Evolutionary conservation across 2,329 filamentous ascomycete species (phyloP).

Genomic region (Aspergillus novoparasiticus): DNA sequence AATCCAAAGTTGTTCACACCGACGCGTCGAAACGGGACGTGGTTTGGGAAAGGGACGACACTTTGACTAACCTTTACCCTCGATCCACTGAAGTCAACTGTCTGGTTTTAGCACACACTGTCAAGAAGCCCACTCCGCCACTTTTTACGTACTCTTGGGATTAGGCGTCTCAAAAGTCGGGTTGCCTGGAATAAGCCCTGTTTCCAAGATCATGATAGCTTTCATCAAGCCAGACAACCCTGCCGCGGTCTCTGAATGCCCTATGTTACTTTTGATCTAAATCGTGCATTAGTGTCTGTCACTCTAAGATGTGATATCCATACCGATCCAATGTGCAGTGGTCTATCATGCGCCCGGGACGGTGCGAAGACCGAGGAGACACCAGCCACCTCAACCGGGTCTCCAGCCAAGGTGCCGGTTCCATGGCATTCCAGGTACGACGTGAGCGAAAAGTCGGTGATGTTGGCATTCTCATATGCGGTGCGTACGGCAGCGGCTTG

Average conservation of each 20-base stretch:
- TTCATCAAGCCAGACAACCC: slow-evolving; percentile 26
- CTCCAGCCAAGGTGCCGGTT: slow-evolving; percentile 29
- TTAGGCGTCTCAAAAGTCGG: slow-evolving; percentile 20
- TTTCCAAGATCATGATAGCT: slow-evolving; percentile 20
- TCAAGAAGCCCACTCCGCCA: too few relatives aligned
- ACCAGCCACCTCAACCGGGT: slow-evolving; percentile 4
- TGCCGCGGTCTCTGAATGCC: slow-evolving; percentile 15
- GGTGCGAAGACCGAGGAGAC: slow-evolving; percentile 8
- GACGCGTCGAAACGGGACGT: slow-evolving; percentile 6
- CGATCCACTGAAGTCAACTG: slow-evolving; percentile 1
- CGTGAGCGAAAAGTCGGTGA: slow-evolving; percentile 27
- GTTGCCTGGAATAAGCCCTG: slow-evolving; percentile 21
- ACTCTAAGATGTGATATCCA: slow-evolving; percentile 45
- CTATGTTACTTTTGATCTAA: slow-evolving; percentile 44
- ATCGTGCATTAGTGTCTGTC: background rate
- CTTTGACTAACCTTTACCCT: background rate
- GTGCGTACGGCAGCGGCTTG: slow-evolving; percentile 34
- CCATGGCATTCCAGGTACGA: slow-evolving; percentile 41
- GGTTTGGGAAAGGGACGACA: slow-evolving; percentile 9
- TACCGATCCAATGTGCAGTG: slow-evolving; percentile 14
- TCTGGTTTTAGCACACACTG: background rate
- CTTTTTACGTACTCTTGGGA: slow-evolving; percentile 8
- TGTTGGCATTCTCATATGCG: slow-evolving; percentile 33
- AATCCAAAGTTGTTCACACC: slow-evolving; percentile 24
- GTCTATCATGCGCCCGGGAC: background rate